Base-by-base conservation (phyloP, 2,329 filamentous ascomycete genomes). In the Xylariaceae sp. region DNA sequence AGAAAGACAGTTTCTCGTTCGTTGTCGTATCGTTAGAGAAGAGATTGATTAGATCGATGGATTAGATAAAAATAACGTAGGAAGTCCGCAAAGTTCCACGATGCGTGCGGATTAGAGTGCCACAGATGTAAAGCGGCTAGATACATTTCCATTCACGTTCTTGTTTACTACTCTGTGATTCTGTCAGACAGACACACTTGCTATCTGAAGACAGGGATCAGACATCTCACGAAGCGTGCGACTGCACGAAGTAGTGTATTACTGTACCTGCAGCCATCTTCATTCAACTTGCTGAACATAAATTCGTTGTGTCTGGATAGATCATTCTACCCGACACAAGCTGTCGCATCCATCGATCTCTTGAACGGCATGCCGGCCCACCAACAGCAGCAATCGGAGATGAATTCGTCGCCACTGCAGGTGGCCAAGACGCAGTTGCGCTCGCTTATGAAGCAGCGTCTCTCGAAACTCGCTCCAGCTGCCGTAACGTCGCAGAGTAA, bases 391-490 rank as follows among this genome's bases (percentile, higher is more conserved):
- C 63, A 61, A 49, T 58, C 63, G 54, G 66, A 67, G 44, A 73
- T 73, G 71, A 72, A 69, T 51, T 65, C 66, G 17, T 57, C 68
- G 37, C 60, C 82, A 55, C 74, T 92, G 57, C 80, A 80, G 64
- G 78, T 81, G 59, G 86, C 88, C 50, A 96, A 96, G 77, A 87
- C 88, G 71, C 87, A 90, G 67, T 78, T 96, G 62, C 83, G 92
- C 59, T 80, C 79, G 63, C 75, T 82, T 56, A 88, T 96, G 76
- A 92, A 88, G 71, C 77, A 82, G 64, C 80, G 80, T 37, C 80
- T 96, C 17, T 80, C 82, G 17, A 73, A 72, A 6, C 71, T 96
- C 52, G 74, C 85, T 1, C 75, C 81, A n/a, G 83, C 89, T 23
- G 80, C 83, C 11, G 78, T 91, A 57, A 72, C 75, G 57, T 72